Evolutionary conservation across 2,329 filamentous ascomycete species (phyloP).

Genomic region (Ophiostoma piceae): DNA sequence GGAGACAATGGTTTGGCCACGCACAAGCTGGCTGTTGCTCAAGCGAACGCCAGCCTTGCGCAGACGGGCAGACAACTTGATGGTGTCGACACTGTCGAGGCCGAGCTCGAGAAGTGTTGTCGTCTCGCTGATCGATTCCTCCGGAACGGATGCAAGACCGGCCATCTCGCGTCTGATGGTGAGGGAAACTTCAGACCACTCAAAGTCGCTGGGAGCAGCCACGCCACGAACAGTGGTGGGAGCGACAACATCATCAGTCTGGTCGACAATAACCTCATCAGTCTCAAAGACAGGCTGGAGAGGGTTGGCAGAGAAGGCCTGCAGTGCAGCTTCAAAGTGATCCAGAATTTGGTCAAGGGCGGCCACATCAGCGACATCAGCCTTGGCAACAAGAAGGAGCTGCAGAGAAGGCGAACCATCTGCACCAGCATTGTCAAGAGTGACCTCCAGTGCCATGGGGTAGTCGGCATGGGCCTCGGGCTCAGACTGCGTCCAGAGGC

Average conservation of each 20-base stretch:
- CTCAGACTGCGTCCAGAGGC: slow-evolving; percentile 52
- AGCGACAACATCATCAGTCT: too few relatives aligned
- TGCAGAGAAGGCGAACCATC: slow-evolving; percentile 37
- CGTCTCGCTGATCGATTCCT: slow-evolving; percentile 48
- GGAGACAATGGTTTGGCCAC: slow-evolving; percentile 58
- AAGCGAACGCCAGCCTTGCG: slow-evolving; percentile 56
- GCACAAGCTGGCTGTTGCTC: slow-evolving; percentile 72
- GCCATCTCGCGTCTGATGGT: slow-evolving; percentile 59
- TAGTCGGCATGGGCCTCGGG: slow-evolving; percentile 57
- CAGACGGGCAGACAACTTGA: slow-evolving; percentile 72
- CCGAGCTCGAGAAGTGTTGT: slow-evolving; percentile 75
- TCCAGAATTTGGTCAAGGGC: slow-evolving; percentile 38
- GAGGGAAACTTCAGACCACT: slow-evolving; percentile 53
- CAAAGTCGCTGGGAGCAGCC: slow-evolving; percentile 37
- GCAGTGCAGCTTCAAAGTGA: slow-evolving; percentile 35
- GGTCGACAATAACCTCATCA: slow-evolving; percentile 10
- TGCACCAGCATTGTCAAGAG: slow-evolving; percentile 38
- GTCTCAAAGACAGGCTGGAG: background rate
- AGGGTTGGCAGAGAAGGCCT: slow-evolving; percentile 28
- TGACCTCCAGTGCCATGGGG: slow-evolving; percentile 70
- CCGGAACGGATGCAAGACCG: slow-evolving; percentile 50
- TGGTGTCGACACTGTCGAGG: slow-evolving; percentile 86
- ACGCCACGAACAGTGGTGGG: background rate
- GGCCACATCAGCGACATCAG: slow-evolving; percentile 33
- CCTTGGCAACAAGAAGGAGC: slow-evolving; percentile 57